Conservation (phyloP, 2,329 filamentous ascomycete species). For the Hymenoscyphus scutula region DNA sequence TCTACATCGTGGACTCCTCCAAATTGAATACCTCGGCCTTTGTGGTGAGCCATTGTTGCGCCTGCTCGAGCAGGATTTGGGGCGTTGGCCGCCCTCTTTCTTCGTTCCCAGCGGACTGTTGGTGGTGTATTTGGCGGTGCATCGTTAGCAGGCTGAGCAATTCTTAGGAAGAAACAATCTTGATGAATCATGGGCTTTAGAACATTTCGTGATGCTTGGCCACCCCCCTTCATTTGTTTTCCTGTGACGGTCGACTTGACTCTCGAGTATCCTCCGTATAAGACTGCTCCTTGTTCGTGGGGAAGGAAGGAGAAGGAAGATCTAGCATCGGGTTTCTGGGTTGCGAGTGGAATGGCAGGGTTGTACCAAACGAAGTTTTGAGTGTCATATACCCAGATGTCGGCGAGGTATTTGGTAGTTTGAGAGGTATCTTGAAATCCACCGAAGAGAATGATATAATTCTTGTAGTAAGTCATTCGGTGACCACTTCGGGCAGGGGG, state of each 20-base stretch:
- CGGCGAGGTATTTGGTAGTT: conserved; percentile 88
- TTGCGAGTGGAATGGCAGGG: conserved; percentile 70
- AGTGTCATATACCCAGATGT: conserved; percentile 96
- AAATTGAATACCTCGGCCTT: conserved; percentile 87
- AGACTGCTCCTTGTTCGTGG: conserved; percentile 82
- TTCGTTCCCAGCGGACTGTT: conserved; percentile 81
- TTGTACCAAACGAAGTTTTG: conserved; percentile 80
- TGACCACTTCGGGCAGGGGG: conserved; percentile 88
- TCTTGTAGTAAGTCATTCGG: conserved; percentile 95
- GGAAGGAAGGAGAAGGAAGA: conserved; percentile 92
- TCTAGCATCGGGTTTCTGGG: conserved; percentile 83
- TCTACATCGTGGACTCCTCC: conserved; percentile 94
- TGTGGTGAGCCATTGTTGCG: conserved; percentile 91
- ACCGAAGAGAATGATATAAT: conserved; percentile 93
- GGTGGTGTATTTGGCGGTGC: conserved; percentile 64
- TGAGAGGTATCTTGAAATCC: conserved; percentile 97
- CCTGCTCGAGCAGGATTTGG: conserved; percentile 83
- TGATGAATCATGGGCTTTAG: conserved; percentile 88
- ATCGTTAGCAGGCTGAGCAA: conserved; percentile 69
- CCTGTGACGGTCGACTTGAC: conserved; percentile 69
- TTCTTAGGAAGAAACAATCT: conserved; percentile 89
- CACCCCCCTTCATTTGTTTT: conserved; percentile 61
- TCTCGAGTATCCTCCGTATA: conserved; percentile 92
- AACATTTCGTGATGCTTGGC: conserved; percentile 64
- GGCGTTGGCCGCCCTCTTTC: conserved; percentile 88